Percentiles rank a stretch among this genome's conserved stretches.
These are phyloP conservation scores for Cylindricascospora bacillispora DNA, from an alignment of 1,139 yeast species.

Conservation along the genomic window DNA sequence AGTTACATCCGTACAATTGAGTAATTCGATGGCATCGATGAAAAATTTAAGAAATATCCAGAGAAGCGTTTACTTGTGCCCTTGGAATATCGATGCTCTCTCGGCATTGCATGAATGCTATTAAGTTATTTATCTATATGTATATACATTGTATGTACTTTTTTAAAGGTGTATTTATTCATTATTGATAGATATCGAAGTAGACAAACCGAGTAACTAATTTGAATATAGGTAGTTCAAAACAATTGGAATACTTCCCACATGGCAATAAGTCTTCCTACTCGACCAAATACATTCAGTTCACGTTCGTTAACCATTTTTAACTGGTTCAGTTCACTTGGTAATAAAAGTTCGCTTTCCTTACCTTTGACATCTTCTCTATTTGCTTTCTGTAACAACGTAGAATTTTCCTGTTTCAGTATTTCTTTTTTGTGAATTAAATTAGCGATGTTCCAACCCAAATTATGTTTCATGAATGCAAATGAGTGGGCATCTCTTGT, in stretches of 20 bases:
- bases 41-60: constrained; percentile 45
- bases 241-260: constrained; percentile 39
- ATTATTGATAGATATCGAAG: neutral
- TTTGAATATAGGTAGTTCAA: constrained; percentile 2
- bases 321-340: constrained; percentile 63
- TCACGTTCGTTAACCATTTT: constrained; percentile 48
- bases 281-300: constrained; percentile 38
- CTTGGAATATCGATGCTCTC: constrained; percentile 27
- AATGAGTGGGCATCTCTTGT: constrained; percentile 45
- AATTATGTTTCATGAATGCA: constrained; percentile 37
- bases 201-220: neutral
- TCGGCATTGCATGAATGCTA: constrained; percentile 21
- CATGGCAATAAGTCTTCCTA: constrained; percentile 41
- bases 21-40: constrained; percentile 36
- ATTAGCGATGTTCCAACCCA: constrained; percentile 59
- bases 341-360: constrained; percentile 61
- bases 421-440: constrained; percentile 42
- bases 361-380: constrained; percentile 84
- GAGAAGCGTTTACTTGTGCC: constrained; percentile 42
- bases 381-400: constrained; percentile 64
- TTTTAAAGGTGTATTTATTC: too few species aligned
- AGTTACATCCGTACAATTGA: constrained; percentile 39
- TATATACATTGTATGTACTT: neutral
- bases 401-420: constrained; percentile 49
- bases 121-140: constrained; percentile 4